phyloP scores from a whole-genome alignment of 2,329 filamentous ascomycete genomes.

The Lasiodiplodia citricola region DNA sequence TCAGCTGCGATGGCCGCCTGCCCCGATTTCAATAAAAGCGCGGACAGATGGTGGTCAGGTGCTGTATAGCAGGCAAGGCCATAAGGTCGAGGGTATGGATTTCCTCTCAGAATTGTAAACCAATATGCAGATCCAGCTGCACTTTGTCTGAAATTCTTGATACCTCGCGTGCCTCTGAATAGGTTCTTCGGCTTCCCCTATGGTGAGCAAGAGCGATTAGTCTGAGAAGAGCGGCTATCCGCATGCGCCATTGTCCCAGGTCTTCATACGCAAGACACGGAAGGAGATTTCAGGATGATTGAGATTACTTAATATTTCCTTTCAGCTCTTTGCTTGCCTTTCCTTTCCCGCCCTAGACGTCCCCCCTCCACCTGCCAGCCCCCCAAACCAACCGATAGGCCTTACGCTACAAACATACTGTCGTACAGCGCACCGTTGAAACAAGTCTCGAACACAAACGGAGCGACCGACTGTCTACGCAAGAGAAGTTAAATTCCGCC shows the following conservation, averaged over 20 bases:
- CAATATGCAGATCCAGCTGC: background rate
- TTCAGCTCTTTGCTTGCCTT: background rate
- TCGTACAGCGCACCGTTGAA: background rate
- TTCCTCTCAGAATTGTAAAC: background rate
- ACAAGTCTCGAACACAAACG: background rate
- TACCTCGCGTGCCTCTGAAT: too few species aligned
- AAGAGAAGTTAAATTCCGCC: constrained; percentile 5
- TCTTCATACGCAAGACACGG: background rate
- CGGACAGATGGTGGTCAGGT: background rate
- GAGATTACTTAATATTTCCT: background rate
- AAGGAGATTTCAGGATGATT: background rate
- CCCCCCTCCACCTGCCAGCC: background rate
- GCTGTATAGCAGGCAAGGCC: too few species aligned
- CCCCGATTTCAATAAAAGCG: background rate
- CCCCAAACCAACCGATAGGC: background rate
- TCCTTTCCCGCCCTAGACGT: background rate
- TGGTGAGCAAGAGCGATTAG: too few species aligned
- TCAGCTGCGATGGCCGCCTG: background rate
- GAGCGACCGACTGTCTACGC: constrained; percentile 20
- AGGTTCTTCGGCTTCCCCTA: background rate
- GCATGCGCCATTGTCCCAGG: background rate
- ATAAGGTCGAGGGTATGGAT: background rate
- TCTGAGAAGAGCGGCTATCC: background rate
- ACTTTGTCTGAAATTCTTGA: too few species aligned
- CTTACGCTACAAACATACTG: constrained; percentile 5